Percentiles rank a stretch among this genome's conserved stretches.
Conservation (phyloP, 805 yeast species). For the Yarrowia divulgata region DNA sequence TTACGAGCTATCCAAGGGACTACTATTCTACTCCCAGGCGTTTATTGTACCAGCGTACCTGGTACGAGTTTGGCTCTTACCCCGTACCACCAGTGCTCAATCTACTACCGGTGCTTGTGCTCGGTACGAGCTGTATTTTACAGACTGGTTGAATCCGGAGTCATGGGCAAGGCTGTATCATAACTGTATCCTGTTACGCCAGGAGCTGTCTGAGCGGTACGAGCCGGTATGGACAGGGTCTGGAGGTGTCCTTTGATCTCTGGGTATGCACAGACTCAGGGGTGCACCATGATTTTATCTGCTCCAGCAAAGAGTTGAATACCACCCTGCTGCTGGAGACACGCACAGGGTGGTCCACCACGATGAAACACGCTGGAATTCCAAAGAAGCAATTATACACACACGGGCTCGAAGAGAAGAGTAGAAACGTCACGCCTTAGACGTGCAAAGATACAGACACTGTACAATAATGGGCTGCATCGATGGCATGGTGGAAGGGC, state of each 20-base stretch:
- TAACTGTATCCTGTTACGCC: no score
- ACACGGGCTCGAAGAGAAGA: no score
- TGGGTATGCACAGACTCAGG: not conserved
- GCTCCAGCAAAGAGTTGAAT: not conserved
- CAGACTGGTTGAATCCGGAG: not conserved
- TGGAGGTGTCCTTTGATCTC: no score
- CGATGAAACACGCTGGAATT: slow-evolving; percentile 16
- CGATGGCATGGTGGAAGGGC: no score
- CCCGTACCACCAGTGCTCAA: no score
- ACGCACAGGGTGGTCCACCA: not conserved
- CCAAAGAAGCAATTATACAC: not conserved
- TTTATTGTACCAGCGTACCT: no score
- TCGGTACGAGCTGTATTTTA: not conserved
- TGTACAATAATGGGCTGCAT: slow-evolving; percentile 1
- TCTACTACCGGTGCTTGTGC: no score
- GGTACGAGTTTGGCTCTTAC: no score
- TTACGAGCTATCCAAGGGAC: no score
- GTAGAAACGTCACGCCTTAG: no score
- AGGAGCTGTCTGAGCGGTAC: not conserved
- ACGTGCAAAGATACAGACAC: not conserved
- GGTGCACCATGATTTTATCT: not conserved
- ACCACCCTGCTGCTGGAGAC: slow-evolving; percentile 5
- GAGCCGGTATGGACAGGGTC: slow-evolving; percentile 2
- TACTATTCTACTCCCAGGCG: no score
- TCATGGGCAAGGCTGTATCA: not conserved